Percentiles rank a stretch among this genome's conserved stretches.
Evolutionary conservation across 306 rosid genomes (phyloP).

Genomic region (Pterocarpus macrocarpus): DNA sequence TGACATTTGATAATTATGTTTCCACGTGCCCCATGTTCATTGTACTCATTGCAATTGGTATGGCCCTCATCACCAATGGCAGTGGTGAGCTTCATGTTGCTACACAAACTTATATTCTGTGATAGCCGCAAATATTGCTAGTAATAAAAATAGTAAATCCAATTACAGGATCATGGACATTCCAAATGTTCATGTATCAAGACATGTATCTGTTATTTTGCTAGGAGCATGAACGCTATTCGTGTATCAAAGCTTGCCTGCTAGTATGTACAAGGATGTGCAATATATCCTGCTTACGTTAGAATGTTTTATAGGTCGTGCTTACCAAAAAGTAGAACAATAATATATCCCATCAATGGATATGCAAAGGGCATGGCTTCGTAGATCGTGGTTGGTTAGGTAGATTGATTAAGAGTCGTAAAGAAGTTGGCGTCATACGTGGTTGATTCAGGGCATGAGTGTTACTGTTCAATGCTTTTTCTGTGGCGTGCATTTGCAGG

Average conservation of each 20-base stretch:
- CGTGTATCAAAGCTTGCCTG: too few relatives aligned
- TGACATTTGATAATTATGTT: conserved; percentile 11
- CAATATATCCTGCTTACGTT: background rate
- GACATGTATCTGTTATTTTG: background rate
- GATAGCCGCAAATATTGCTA: background rate
- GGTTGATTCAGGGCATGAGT: background rate
- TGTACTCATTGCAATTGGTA: conserved; percentile 13
- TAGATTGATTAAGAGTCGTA: background rate
- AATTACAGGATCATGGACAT: background rate
- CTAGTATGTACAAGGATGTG: too few relatives aligned
- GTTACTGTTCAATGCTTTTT: conserved; percentile 4
- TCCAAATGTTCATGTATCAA: background rate
- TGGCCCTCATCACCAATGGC: background rate
- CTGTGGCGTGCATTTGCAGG: conserved; percentile 47
- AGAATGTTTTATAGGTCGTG: background rate
- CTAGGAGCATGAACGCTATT: background rate
- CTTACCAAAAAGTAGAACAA: background rate
- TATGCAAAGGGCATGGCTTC: background rate
- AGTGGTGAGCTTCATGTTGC: conserved; percentile 1
- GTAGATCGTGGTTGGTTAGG: background rate
- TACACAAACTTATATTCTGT: background rate
- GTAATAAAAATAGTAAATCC: background rate
- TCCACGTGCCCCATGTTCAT: background rate
- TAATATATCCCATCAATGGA: background rate
- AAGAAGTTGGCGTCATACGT: conserved; percentile 7